These are phyloP conservation scores for Bryoerythrophyllum caledonicum DNA, from an alignment of 225 moss, liverwort and hornwort genomes.

Conservation along the genomic window DNA sequence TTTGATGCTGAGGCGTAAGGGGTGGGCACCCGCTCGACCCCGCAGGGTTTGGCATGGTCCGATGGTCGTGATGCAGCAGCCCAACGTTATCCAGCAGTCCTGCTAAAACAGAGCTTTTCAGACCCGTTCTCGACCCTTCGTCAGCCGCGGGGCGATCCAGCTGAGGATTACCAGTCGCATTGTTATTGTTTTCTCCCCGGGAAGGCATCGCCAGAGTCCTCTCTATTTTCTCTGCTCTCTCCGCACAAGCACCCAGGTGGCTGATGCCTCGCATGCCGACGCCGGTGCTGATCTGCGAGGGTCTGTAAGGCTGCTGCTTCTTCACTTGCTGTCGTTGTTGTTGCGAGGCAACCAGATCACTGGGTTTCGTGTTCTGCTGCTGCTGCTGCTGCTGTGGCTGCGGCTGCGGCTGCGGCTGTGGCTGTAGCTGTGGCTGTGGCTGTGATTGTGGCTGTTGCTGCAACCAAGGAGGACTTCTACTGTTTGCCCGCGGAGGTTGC, in stretches of 20 bases:
- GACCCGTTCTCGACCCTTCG: conserved; percentile 95
- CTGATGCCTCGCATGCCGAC: conserved; percentile 59
- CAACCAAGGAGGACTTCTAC: conserved; percentile 63
- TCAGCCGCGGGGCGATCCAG: conserved; percentile 75
- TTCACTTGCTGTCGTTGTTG: conserved; percentile 52
- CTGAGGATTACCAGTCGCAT: conserved; percentile 34
- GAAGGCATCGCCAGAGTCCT: conserved; percentile 49
- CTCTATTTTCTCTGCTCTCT: conserved; percentile 70
- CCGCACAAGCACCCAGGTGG: conserved; percentile 69
- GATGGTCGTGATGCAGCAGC: conserved; percentile 48
- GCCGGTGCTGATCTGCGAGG: conserved; percentile 54
- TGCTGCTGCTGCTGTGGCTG: conserved; percentile 39
- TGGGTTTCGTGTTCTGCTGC: no score
- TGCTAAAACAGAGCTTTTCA: conserved; percentile 73
- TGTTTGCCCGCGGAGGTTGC: conserved; percentile 89
- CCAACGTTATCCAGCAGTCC: conserved; percentile 62
- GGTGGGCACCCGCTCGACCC: conserved; percentile 76
- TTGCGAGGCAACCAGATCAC: conserved; percentile 19
- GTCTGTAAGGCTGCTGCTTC: conserved; percentile 61
- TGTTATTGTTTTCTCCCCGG: conserved; percentile 51
- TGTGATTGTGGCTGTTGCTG: conserved; percentile 24
- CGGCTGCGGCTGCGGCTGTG: conserved; percentile 26
- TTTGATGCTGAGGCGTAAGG: conserved; percentile 61
- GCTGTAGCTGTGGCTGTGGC: conserved; percentile 25
- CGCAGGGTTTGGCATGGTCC: conserved; percentile 51